These are phyloP conservation scores for Tricholoma bakamatsutake DNA, from an alignment of 768 basidiomycete species.

Conservation along the genomic window DNA sequence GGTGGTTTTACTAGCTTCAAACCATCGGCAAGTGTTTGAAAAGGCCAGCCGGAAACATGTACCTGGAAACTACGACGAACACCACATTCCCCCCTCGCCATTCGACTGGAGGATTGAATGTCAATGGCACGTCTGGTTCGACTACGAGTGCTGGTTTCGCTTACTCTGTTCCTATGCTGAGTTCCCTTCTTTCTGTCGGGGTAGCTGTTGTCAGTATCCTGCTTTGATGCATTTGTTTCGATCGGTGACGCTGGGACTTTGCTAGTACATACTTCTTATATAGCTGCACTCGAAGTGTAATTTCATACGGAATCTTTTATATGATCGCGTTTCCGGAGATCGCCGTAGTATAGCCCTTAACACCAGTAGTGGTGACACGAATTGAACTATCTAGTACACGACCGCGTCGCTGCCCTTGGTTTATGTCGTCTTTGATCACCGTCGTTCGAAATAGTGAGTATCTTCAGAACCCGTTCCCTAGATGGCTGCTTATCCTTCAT, in stretches of 20 bases:
- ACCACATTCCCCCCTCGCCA: slow-evolving; percentile 52
- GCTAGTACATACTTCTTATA: background rate
- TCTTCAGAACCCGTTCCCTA: background rate
- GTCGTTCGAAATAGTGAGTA: slow-evolving; percentile 37
- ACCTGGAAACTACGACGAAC: slow-evolving; percentile 80
- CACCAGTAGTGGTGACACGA: background rate
- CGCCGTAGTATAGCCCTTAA: slow-evolving; percentile 9
- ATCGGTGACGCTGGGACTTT: slow-evolving; percentile 9
- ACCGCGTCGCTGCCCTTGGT: slow-evolving; percentile 2
- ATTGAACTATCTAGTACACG: background rate
- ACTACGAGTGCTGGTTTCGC: slow-evolving; percentile 4
- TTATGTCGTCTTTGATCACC: slow-evolving; percentile 38
- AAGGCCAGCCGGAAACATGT: slow-evolving; percentile 61
- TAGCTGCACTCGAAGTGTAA: background rate
- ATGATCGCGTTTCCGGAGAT: slow-evolving; percentile 6
- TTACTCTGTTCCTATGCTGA: slow-evolving; percentile 8
- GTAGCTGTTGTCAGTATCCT: slow-evolving; percentile 5
- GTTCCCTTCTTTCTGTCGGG: slow-evolving; percentile 7
- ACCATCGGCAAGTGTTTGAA: slow-evolving; percentile 76
- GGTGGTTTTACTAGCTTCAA: slow-evolving; percentile 39
- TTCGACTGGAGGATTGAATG: slow-evolving; percentile 27
- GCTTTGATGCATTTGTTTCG: slow-evolving; percentile 4
- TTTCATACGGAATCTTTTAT: no score
- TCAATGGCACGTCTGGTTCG: slow-evolving; percentile 23
- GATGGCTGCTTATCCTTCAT: slow-evolving; percentile 1